Conservation (phyloP, 2,329 filamentous ascomycete genomes). For the Gaeumannomyces sp. region DNA sequence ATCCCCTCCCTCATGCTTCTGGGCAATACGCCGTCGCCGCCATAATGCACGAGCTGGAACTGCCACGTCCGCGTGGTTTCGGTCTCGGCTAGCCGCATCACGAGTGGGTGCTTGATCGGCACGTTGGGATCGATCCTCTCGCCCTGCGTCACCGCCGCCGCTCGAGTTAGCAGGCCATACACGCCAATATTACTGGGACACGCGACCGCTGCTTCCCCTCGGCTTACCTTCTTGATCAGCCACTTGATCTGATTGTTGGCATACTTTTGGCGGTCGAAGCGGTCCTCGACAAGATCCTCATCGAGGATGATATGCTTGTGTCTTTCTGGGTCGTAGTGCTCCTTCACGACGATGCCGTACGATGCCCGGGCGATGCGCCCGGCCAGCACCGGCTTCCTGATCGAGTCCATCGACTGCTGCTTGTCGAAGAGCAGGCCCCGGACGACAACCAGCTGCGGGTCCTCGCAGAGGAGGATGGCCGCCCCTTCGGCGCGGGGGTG, state of each 20-base stretch:
- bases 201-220: too few species aligned
- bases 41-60: too few species aligned
- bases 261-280: conserved; percentile 26
- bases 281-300: conserved; percentile 12
- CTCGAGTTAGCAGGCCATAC: too few species aligned
- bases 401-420: conserved; percentile 23
- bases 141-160: too few species aligned
- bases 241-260: conserved; percentile 15
- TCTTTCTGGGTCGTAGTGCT: conserved; percentile 28
- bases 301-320: conserved; percentile 33
- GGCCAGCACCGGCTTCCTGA: conserved; percentile 34
- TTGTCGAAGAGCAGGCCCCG: conserved; percentile 46
- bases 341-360: conserved; percentile 34
- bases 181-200: too few species aligned
- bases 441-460: conserved; percentile 49
- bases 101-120: not conserved
- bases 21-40: conserved; percentile 18
- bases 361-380: conserved; percentile 34
- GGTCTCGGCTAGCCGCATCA: conserved; percentile 27
- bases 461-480: conserved; percentile 37
- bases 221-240: not conserved
- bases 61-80: conserved; percentile 27
- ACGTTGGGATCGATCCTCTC: too few species aligned
- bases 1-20: conserved; percentile 29
- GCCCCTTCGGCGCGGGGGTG: too few species aligned